Evolutionary conservation across 345 rosid species (phyloP).

Genomic region (Rhodomyrtus tomentosa): DNA sequence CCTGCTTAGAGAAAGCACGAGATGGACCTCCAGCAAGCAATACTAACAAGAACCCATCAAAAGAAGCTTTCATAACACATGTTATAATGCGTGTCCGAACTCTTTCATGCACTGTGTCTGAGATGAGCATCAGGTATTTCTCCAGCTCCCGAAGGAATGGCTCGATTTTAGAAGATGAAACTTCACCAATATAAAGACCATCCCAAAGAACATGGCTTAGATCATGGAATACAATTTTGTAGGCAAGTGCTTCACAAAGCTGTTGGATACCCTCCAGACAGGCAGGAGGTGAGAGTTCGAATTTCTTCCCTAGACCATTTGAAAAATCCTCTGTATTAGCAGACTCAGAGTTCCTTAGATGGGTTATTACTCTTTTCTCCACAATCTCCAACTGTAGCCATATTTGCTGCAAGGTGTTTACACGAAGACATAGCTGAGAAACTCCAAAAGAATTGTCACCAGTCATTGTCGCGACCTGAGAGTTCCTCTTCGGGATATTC

Average conservation of each 20-base stretch:
- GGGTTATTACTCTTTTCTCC: slow-evolving; percentile 83
- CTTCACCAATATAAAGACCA: slow-evolving; percentile 77
- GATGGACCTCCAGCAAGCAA: slow-evolving; percentile 94
- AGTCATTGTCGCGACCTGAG: slow-evolving; percentile 58
- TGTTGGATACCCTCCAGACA: slow-evolving; percentile 89
- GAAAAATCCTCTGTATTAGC: slow-evolving; percentile 83
- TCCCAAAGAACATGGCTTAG: slow-evolving; percentile 80
- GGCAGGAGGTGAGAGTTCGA: slow-evolving; percentile 70
- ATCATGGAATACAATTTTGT: slow-evolving; percentile 79
- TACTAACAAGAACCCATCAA: slow-evolving; percentile 83
- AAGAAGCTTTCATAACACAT: slow-evolving; percentile 81
- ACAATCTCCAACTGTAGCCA: slow-evolving; percentile 60
- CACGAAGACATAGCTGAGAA: slow-evolving; percentile 67
- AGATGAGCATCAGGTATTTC: slow-evolving; percentile 40
- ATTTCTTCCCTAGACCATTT: slow-evolving; percentile 69
- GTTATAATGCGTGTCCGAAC: slow-evolving; percentile 73
- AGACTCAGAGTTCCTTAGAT: slow-evolving; percentile 85
- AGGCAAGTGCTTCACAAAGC: slow-evolving; percentile 72
- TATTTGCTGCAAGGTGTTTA: slow-evolving; percentile 71
- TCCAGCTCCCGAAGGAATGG: slow-evolving; percentile 73
- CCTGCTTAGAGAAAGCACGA: slow-evolving; percentile 68
- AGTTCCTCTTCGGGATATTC: slow-evolving; percentile 51
- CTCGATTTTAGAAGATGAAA: slow-evolving; percentile 60
- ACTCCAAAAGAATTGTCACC: slow-evolving; percentile 60
- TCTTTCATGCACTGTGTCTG: slow-evolving; percentile 68